Evolutionary conservation across 306 rosid species (phyloP).

Genomic region (Castanopsis chinensis): DNA sequence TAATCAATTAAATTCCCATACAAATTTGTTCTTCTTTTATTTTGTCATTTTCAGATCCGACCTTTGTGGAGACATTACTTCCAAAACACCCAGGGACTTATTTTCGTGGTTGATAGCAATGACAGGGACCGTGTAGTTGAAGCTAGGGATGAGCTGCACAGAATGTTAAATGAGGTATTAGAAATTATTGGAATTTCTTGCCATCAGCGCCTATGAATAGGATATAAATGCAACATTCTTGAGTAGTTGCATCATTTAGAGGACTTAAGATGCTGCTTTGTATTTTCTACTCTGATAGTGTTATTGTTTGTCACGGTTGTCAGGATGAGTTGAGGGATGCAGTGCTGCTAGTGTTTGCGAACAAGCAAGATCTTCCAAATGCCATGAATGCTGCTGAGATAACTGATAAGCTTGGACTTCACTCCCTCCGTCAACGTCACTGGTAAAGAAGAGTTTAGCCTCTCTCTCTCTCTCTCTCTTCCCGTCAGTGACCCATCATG

Average conservation of each 20-base stretch:
- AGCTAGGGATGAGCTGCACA: constrained; percentile 88
- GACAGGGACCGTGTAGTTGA: constrained; percentile 81
- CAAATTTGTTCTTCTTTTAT: background rate
- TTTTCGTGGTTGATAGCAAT: constrained; percentile 83
- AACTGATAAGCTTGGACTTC: constrained; percentile 85
- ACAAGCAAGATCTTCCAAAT: constrained; percentile 93
- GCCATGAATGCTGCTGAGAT: constrained; percentile 96
- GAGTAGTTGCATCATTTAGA: constrained; percentile 1
- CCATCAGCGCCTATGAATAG: background rate
- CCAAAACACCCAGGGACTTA: constrained; percentile 84
- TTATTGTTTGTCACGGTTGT: constrained; percentile 15
- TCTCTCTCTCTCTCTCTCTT: background rate
- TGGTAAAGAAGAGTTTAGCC: constrained; percentile 39
- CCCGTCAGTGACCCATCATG: background rate
- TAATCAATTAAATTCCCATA: background rate
- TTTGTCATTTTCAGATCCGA: constrained; percentile 53
- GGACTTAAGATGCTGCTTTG: constrained; percentile 3
- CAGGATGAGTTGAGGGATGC: constrained; percentile 92
- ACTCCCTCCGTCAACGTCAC: constrained; percentile 90
- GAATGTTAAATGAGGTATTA: constrained; percentile 79
- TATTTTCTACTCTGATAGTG: background rate
- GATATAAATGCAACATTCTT: background rate
- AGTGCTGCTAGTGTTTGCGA: constrained; percentile 81
- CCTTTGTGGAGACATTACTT: constrained; percentile 93
- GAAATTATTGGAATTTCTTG: background rate